Percentiles rank a stretch among this genome's conserved stretches.
Evolutionary conservation across 176 grass and related monocot species (phyloP).

Genomic region (Metroxylon sagu): DNA sequence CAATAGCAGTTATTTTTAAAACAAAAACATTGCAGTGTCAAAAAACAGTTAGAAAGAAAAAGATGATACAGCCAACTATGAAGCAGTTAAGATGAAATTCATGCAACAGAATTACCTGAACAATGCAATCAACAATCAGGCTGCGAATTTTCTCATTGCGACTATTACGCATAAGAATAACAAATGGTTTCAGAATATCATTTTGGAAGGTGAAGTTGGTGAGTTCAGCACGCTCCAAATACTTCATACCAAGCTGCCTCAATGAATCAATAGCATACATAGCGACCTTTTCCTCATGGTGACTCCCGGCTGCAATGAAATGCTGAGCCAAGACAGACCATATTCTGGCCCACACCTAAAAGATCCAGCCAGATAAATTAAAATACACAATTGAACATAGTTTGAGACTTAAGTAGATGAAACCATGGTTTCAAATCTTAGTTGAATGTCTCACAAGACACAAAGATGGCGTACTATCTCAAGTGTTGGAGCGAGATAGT

Average conservation of each 20-base stretch:
- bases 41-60: neutral
- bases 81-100: conserved; percentile 20
- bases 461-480: too few species aligned
- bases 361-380: too few species aligned
- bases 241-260: conserved; percentile 99
- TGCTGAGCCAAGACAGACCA: conserved; percentile 91
- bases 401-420: too few species aligned
- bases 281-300: conserved; percentile 88
- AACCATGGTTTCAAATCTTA: too few species aligned
- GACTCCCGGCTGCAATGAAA: conserved; percentile 96
- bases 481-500: too few species aligned
- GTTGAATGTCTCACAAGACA: too few species aligned
- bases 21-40: neutral
- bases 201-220: conserved; percentile 99
- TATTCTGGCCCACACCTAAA: conserved; percentile 97
- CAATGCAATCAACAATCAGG: conserved; percentile 98
- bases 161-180: conserved; percentile 97
- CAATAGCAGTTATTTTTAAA: neutral
- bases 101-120: conserved; percentile 51
- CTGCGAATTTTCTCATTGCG: conserved; percentile 80
- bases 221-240: conserved; percentile 91
- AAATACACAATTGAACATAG: too few species aligned
- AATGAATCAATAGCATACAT: conserved; percentile 98
- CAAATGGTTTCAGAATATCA: conserved; percentile 98
- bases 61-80: neutral